These are phyloP conservation scores for Cystobasidiaceae sp. DNA, from an alignment of 1,284 basidiomycete genomes.

Conservation along the genomic window DNA sequence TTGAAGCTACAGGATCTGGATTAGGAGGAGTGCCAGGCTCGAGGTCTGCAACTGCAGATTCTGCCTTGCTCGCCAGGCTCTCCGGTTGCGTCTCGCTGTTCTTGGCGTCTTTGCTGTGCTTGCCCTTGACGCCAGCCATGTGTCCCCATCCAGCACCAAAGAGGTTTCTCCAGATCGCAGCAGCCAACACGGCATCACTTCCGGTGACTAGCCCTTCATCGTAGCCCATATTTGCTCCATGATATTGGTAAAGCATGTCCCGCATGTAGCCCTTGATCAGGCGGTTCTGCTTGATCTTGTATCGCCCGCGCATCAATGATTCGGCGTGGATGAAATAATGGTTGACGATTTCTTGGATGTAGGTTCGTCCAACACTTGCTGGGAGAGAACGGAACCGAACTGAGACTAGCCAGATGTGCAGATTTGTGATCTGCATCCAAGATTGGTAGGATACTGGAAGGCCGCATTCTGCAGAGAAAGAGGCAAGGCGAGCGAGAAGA, in stretches of 20 bases:
- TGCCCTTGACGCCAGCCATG: conserved; percentile 48
- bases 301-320: conserved; percentile 74
- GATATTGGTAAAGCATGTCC: conserved; percentile 82
- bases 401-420: conserved; percentile 86
- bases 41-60: conserved; percentile 27
- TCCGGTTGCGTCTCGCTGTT: neutral
- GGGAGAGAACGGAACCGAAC: conserved; percentile 83
- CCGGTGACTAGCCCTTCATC: conserved; percentile 65
- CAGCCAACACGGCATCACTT: conserved; percentile 74
- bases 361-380: conserved; percentile 57
- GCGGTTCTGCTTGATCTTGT: conserved; percentile 63
- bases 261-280: conserved; percentile 87
- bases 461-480: conserved; percentile 60
- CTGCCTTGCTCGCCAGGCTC: neutral
- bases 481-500: neutral
- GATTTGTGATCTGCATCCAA: conserved; percentile 92
- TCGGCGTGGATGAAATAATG: conserved; percentile 96
- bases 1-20: neutral
- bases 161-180: conserved; percentile 85
- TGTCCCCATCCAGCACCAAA: conserved; percentile 55
- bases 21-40: conserved; percentile 26
- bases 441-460: conserved; percentile 93
- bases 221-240: conserved; percentile 72
- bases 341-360: conserved; percentile 78
- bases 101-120: conserved; percentile 10